Percentiles rank a stretch among this genome's conserved stretches.
phyloP scores from a whole-genome alignment of 2,329 filamentous ascomycete species.

The Diaporthe amygdali region DNA sequence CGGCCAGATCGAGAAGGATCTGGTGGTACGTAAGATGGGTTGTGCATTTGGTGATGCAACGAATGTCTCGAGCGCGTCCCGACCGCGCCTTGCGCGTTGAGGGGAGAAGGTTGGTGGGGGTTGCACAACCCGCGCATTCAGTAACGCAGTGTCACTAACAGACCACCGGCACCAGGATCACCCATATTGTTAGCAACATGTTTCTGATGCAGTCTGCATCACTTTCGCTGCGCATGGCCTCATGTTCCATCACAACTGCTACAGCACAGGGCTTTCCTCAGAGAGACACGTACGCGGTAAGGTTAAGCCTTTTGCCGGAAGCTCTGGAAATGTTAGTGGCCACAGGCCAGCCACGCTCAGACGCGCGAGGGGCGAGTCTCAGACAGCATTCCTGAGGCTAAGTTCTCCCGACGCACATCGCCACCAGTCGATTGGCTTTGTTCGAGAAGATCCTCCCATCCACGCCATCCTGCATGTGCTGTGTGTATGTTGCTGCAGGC shows the following conservation, averaged over 20 bases:
- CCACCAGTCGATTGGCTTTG: neutral
- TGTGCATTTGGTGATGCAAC: neutral
- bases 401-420: constrained; percentile 10
- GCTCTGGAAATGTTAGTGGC: neutral
- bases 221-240: neutral
- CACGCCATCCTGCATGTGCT: neutral
- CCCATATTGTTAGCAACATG: neutral
- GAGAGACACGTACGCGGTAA: neutral
- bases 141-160: neutral
- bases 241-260: neutral
- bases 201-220: neutral
- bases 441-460: neutral
- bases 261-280: neutral
- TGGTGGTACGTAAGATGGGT: neutral
- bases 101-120: neutral
- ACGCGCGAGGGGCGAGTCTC: neutral
- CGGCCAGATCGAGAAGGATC: neutral
- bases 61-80: neutral
- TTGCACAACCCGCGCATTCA: neutral
- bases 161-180: neutral
- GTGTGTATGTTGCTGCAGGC: neutral
- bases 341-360: neutral
- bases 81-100: neutral
- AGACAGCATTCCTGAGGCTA: neutral
- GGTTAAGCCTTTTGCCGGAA: neutral